A percentile compares a stretch with the other conserved stretches of the same genome.
Evolutionary conservation across 2,329 filamentous ascomycete species (phyloP).

Genomic region (Ceratocystis harringtonii): DNA sequence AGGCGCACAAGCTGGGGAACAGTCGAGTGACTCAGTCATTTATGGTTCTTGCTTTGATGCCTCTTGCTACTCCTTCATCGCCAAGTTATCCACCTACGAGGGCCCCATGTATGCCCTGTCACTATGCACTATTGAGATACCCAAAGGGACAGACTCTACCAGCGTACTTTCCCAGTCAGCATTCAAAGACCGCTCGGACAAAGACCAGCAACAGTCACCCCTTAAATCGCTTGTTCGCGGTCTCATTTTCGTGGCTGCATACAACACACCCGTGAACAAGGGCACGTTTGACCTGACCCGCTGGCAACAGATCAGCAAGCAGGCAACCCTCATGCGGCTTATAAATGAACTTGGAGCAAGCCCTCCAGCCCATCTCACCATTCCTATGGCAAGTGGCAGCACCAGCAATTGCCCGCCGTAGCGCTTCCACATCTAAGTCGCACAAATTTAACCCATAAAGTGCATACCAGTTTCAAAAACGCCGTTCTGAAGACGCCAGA

Average conservation of each 20-base stretch:
- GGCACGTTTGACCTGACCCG: slow-evolving; percentile 7
- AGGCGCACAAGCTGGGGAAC: neutral
- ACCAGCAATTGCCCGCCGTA: neutral
- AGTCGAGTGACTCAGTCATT: neutral
- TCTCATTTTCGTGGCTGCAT: slow-evolving; percentile 8
- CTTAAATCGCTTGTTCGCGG: neutral
- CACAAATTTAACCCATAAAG: too few relatives aligned
- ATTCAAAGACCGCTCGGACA: neutral
- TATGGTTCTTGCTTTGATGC: slow-evolving; percentile 4
- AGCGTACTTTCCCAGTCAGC: neutral
- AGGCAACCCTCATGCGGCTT: slow-evolving; percentile 5
- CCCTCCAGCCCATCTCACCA: neutral
- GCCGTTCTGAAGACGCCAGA: too few relatives aligned
- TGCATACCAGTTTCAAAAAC: too few relatives aligned
- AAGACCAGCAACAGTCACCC: too few relatives aligned
- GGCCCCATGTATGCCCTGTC: slow-evolving; percentile 9
- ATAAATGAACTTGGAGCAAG: neutral
- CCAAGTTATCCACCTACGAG: slow-evolving; percentile 7
- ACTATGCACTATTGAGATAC: slow-evolving; percentile 8
- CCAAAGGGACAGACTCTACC: neutral
- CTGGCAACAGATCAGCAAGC: slow-evolving; percentile 14
- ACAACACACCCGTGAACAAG: slow-evolving; percentile 3
- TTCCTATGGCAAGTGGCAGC: too few relatives aligned
- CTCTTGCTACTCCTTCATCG: neutral
- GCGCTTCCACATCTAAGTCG: too few relatives aligned